Base-by-base conservation (phyloP, 805 yeast genomes). In the Maudiozyma bulderi region DNA sequence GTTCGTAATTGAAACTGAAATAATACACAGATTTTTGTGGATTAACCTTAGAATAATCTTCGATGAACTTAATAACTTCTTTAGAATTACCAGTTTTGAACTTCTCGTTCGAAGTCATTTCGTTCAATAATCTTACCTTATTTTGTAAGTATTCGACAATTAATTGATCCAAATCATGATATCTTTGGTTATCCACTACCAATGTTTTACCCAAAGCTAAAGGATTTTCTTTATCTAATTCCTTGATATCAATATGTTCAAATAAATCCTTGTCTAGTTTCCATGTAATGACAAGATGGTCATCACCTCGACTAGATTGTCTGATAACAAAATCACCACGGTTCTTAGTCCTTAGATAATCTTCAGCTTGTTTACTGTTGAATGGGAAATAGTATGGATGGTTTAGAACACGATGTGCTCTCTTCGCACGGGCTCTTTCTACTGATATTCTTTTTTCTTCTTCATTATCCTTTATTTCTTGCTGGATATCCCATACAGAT, bases 231-330 rank as follows among this genome's bases (percentile, higher is more conserved):
- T 81, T 80, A 43, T 76, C 81, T 44, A 76, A 75, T 67, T 93
- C 98, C 53, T 81, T 73, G 43, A 93, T 85, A 57, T 89, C 93
- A 54, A 93, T 72, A 64, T 93, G 98, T 65, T 93, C 98, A 69
- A 84, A 93, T 53, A 91, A 70, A 63, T 83, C 85, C 62, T 86
- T 91, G 51, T 86, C 93, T 43, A 93, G 90, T 65, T 93, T 93
- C 97, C 98, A 93, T 0, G 99, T 91, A 40, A 91, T 82, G 2
- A 96, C 89, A 57, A 93, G 74, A 66, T 82, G 96, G 54, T 87
- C 86, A 44, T 78, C 74, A 41, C 99, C 99, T 53, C 82, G 80
- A 8, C 95, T 87, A 0, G 97, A 88, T 15, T 98, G 99, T 57
- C 99, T 78, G 49, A 93, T 85, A 20, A 93, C 95, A 68, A 88